These are phyloP conservation scores for Agapanthus africanus DNA, from an alignment of 106 monocot genomes.

Conservation along the genomic window DNA sequence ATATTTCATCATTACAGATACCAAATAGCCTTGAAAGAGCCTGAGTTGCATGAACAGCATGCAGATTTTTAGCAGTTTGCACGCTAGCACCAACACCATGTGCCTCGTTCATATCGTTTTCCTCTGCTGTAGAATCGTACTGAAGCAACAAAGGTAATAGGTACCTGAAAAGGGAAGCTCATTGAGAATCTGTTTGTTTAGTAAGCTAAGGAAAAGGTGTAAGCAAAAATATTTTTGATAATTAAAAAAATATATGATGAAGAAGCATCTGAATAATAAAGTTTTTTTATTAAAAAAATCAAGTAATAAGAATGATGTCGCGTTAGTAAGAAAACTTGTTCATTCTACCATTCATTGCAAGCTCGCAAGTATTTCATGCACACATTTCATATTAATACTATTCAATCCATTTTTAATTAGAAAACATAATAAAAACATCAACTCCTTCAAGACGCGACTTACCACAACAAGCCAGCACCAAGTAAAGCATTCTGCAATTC, in stretches of 20 bases:
- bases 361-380: background rate
- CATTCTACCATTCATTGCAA: background rate
- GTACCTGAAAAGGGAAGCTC: constrained; percentile 54
- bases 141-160: constrained; percentile 88
- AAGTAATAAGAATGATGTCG: background rate
- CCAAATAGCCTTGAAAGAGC: constrained; percentile 84
- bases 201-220: background rate
- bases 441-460: constrained; percentile 15
- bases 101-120: constrained; percentile 44
- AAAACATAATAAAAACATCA: constrained; percentile 2
- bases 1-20: constrained; percentile 44
- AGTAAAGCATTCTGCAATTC: constrained; percentile 82
- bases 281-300: background rate
- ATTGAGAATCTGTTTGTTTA: background rate
- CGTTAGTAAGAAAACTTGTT: background rate
- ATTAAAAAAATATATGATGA: background rate
- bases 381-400: background rate
- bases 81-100: constrained; percentile 98
- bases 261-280: constrained; percentile 1
- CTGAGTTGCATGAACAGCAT: constrained; percentile 73
- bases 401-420: too few species aligned
- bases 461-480: constrained; percentile 84
- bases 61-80: constrained; percentile 88
- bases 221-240: background rate
- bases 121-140: constrained; percentile 95